Evolutionary conservation across 78 protist species (phyloP).

Genomic region (Cavenderia fasciculata): DNA sequence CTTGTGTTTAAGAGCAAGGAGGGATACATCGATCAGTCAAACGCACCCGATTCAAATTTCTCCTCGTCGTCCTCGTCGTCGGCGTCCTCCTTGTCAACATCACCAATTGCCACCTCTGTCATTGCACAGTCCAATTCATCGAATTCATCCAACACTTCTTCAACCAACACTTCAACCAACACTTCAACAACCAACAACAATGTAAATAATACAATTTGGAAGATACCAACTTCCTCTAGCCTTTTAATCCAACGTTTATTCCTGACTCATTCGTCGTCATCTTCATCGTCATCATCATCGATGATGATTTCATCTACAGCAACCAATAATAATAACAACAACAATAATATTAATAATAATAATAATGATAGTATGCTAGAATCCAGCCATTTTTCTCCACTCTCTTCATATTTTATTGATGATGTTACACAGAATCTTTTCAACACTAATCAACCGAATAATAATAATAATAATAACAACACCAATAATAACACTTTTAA

Average conservation of each 20-base stretch:
- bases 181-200: neutral
- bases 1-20: neutral
- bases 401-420: slow-evolving; percentile 32
- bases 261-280: neutral
- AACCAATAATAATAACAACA: neutral
- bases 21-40: neutral
- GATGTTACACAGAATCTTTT: slow-evolving; percentile 2
- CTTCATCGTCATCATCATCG: neutral
- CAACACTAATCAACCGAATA: neutral
- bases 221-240: slow-evolving; percentile 24
- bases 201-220: slow-evolving; percentile 1
- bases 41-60: neutral
- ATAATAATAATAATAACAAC: neutral
- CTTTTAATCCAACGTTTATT: slow-evolving; percentile 41
- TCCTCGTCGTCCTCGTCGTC: neutral
- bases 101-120: no score
- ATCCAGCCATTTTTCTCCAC: slow-evolving; percentile 10
- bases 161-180: neutral
- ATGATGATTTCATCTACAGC: neutral
- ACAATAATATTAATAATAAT: neutral
- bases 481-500: neutral
- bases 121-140: no score
- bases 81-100: neutral
- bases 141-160: neutral
- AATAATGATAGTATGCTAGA: neutral